Evolutionary conservation across 495 filamentous ascomycete genomes (phyloP), one percentile per base, ranked within the genome.

Genomic region (Penicilliopsis zonata): DNA sequence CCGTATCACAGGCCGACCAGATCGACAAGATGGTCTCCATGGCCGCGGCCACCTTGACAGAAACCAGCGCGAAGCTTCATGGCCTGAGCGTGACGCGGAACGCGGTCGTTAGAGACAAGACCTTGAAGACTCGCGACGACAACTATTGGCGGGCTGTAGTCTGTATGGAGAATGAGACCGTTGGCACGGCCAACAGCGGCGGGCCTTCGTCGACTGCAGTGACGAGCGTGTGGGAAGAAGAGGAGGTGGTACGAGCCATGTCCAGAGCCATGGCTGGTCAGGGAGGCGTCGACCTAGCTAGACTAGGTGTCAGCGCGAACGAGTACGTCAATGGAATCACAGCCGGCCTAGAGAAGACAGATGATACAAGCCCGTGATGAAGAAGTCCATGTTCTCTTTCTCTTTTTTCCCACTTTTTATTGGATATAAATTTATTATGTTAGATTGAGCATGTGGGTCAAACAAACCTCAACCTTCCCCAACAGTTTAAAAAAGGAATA

Each of bases 101-200:
- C 50, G 69, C 68, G 13, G 64, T 76, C 10, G 61, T 70, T n/a
- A 45, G 75, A 35, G 70, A 80, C 43, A 55, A 52, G 39, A 52
- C 49, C 35, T 52, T 79, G 40, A 65, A 74, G 48, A 53, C 52
- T 31, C 59, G 59, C 30, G 57, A 65, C 34, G 72, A 76, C 48
- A 49, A 41, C 26, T 80, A 80, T 46, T 80, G 75, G 75, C 54
- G 53, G 28, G 60, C 61, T 15, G 70, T 63, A 26, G 57, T 50
- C 33, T 54, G 47, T 18, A 49, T 56, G 49, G 54, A 57, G 37
- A 51, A 41, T 26, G 42, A 41, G 31, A 30, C 36, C 31, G 25
- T 38, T 50, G 33, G 55, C 43, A 51, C 44, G 37, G 36, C 38
- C 46, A 41, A 43, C 38, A 30, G 22, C 30, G 35, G 31, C 15